Base-by-base conservation (phyloP, 495 filamentous ascomycete genomes). In the Durotheca rogersii region DNA sequence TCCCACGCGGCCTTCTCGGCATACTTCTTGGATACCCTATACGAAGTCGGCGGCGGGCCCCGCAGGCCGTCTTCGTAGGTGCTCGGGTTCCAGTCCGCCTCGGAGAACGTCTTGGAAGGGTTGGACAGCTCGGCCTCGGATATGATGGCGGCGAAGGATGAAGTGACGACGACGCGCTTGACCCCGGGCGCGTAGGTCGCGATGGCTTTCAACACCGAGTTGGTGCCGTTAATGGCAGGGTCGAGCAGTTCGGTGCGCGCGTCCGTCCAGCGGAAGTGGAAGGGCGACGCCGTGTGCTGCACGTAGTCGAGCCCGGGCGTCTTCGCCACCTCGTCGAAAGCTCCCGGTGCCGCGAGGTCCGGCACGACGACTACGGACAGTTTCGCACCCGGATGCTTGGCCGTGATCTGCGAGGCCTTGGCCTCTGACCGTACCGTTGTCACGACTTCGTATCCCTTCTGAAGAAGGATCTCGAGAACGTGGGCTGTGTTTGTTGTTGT, bases 251-350 rank as follows among this genome's bases (percentile, higher is more conserved):
- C 87, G 52, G 82, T 93, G 53, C 89, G 74, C 6, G 86, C 78
- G 62, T 95, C 87, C 15, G 73, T 73, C 35, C 77, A 74, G 11
- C 81, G 81, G 72, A 80, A 87, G 64, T 91, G 87, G 72, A 94
- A 95, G 3, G 91, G 90, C 9, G 82, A 86, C 2, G 92, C 90
- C 0, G 89, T 95, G 68, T 97, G 91, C 37, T 96, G 73, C 17
- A 97, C 89, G 51, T 82, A 85, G 50, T 92, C 90, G 51, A 96
- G 84, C 2, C 83, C 86, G 1, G 87, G 86, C 38, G 77, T 81
- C 66, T 81, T 80, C 47, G 90, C 81, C 6, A 87, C 87, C 58
- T 89, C 74, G 55, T 94, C 87, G 66, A 95, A 94, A 53, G 89
- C 88, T 30, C 79, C 75, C 32, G 79, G 77, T 51, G 81, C 51